Conservation (phyloP, 108 stramenopile species). For the Cyclostephanos tholiformis region DNA sequence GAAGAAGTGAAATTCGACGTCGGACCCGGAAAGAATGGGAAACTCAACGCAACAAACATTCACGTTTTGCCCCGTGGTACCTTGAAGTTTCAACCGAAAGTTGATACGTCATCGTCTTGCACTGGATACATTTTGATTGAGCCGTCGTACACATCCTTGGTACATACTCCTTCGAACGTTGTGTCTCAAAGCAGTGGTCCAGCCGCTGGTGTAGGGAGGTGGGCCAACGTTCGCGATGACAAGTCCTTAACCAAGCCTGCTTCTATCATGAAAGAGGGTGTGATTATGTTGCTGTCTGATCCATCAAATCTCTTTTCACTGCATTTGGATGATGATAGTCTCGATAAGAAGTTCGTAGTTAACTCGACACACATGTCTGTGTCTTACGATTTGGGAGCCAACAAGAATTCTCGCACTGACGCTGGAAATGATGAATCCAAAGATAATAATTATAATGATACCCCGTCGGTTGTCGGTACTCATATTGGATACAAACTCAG, state of each 20-base stretch:
- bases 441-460: not conserved
- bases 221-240: conserved; percentile 55
- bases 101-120: conserved; percentile 58
- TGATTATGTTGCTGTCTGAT: conserved; percentile 70
- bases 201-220: conserved; percentile 46
- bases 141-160: conserved; percentile 68
- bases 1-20: conserved; percentile 79
- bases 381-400: not conserved
- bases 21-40: conserved; percentile 63
- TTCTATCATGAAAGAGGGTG: conserved; percentile 54
- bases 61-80: conserved; percentile 63
- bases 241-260: conserved; percentile 21
- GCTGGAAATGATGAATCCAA: conserved; percentile 21
- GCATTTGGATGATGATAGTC: not conserved
- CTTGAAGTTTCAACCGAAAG: conserved; percentile 51
- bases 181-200: conserved; percentile 26
- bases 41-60: conserved; percentile 63
- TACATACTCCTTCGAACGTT: conserved; percentile 49
- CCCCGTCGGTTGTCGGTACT: conserved; percentile 31
- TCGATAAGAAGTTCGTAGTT: not conserved
- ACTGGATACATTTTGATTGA: conserved; percentile 73
- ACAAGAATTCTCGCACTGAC: conserved; percentile 26
- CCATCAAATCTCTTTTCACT: conserved; percentile 62
- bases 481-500: conserved; percentile 67
- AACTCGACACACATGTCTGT: not conserved